A percentile compares a stretch with the other conserved stretches of the same genome.
These are phyloP conservation scores for Copromyces sp. DNA, from an alignment of 495 filamentous ascomycete genomes.

Conservation along the genomic window DNA sequence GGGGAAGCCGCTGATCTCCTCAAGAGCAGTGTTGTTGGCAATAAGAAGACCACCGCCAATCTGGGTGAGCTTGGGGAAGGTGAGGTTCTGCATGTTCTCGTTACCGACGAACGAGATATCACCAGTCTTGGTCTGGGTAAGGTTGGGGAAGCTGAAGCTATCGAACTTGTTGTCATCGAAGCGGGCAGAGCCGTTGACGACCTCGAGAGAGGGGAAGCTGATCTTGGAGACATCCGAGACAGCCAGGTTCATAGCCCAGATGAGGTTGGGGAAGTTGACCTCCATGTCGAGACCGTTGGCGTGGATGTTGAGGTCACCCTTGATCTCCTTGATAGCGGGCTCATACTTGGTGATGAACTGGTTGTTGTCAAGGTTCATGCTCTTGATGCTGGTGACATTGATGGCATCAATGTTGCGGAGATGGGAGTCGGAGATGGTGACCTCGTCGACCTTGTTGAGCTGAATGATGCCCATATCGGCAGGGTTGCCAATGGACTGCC, in stretches of 20 bases:
- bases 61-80: conserved; percentile 52
- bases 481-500: conserved; percentile 54
- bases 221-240: conserved; percentile 73
- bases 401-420: conserved; percentile 68
- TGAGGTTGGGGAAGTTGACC: conserved; percentile 64
- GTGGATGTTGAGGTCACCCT: conserved; percentile 50
- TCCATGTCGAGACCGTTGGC: conserved; percentile 51
- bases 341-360: conserved; percentile 54
- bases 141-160: conserved; percentile 61
- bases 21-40: conserved; percentile 74
- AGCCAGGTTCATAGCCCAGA: conserved; percentile 71
- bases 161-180: conserved; percentile 73
- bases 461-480: conserved; percentile 44
- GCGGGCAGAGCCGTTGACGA: conserved; percentile 68
- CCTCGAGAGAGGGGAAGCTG: conserved; percentile 63
- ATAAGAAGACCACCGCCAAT: conserved; percentile 73
- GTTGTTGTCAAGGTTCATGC: conserved; percentile 78
- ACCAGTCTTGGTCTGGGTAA: conserved; percentile 57
- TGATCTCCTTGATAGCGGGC: conserved; percentile 61
- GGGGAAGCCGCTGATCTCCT: conserved; percentile 52
- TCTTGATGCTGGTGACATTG: conserved; percentile 50
- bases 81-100: conserved; percentile 62
- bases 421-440: conserved; percentile 75
- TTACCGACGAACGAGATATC: conserved; percentile 78
- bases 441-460: conserved; percentile 50